A percentile compares a stretch with the other conserved stretches of the same genome.
Conservation (phyloP, 2,329 filamentous ascomycete species). For the Aspergillus nomiae region DNA sequence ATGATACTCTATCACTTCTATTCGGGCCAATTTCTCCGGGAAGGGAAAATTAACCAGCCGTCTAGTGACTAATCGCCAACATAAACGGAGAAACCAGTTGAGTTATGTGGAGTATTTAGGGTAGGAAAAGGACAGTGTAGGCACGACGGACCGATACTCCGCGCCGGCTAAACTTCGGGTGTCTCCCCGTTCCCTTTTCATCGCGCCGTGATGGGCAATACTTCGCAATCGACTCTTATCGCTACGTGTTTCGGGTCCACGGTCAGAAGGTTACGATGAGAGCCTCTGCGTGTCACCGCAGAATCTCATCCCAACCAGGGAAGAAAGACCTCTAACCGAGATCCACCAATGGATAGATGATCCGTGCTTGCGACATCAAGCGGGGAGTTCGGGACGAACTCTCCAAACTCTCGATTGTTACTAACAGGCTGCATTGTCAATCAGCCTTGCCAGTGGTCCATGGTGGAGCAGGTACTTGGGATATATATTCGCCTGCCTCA, state of each 20-base stretch:
- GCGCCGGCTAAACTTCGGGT: conserved; percentile 32
- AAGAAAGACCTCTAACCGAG: conserved; percentile 1
- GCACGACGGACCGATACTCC: conserved; percentile 24
- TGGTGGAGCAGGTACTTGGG: neutral
- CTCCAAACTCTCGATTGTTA: neutral
- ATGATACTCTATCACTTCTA: too few relatives aligned
- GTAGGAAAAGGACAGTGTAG: neutral
- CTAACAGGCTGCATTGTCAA: neutral
- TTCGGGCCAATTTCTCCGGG: neutral
- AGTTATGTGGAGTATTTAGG: too few relatives aligned
- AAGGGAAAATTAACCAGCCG: neutral
- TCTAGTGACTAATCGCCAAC: too few relatives aligned
- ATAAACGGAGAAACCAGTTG: too few relatives aligned
- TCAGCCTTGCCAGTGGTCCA: neutral
- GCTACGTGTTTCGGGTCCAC: neutral
- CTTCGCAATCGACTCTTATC: too few relatives aligned
- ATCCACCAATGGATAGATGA: conserved; percentile 3
- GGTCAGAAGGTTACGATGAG: neutral
- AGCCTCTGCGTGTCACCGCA: neutral
- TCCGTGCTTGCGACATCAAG: conserved; percentile 2
- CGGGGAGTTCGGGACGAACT: conserved; percentile 6
- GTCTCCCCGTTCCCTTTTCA: conserved; percentile 24
- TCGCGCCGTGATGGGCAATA: neutral
- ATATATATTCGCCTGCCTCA: neutral
- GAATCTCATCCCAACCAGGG: neutral